Conservation (phyloP, 331 rosid genomes). For the Saraca asoca region DNA sequence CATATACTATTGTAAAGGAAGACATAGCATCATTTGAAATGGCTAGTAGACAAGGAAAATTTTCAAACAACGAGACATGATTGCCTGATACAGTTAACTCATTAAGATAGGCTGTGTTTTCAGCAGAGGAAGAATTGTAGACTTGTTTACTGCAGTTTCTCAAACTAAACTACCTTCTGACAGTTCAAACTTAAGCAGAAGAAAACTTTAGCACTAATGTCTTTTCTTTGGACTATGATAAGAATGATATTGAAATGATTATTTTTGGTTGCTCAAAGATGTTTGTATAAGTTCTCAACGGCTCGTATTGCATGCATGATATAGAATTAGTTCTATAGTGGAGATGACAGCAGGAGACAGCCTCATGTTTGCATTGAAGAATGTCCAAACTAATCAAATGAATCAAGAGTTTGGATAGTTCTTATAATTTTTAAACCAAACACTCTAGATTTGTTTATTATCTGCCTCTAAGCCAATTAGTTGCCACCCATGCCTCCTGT, state of each 20-base stretch:
- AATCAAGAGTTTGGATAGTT: too few species aligned
- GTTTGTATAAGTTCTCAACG: too few species aligned
- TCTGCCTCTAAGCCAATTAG: too few species aligned
- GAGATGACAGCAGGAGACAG: too few species aligned
- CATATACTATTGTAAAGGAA: constrained; percentile 12
- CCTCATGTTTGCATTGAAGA: too few species aligned
- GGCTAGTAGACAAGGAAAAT: constrained; percentile 12
- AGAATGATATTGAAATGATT: constrained; percentile 12
- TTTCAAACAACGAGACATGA: constrained; percentile 21
- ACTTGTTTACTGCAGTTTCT: constrained; percentile 22
- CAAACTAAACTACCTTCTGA: constrained; percentile 26
- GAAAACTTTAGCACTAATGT: constrained; percentile 8
- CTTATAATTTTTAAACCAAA: too few species aligned
- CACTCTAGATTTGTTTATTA: too few species aligned
- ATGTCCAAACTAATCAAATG: too few species aligned
- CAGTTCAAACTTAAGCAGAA: constrained; percentile 7
- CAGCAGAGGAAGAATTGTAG: not conserved
- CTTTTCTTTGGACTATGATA: not conserved
- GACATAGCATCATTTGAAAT: constrained; percentile 20
- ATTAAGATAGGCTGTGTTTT: constrained; percentile 1
- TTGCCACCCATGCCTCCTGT: too few species aligned
- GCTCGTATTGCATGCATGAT: too few species aligned
- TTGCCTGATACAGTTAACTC: constrained; percentile 6
- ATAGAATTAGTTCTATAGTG: too few species aligned
- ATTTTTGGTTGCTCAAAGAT: constrained; percentile 23